Percentiles rank a stretch among this genome's conserved stretches.
Evolutionary conservation across 83 land plant species (phyloP).

Genomic region (Thuja plicata): DNA sequence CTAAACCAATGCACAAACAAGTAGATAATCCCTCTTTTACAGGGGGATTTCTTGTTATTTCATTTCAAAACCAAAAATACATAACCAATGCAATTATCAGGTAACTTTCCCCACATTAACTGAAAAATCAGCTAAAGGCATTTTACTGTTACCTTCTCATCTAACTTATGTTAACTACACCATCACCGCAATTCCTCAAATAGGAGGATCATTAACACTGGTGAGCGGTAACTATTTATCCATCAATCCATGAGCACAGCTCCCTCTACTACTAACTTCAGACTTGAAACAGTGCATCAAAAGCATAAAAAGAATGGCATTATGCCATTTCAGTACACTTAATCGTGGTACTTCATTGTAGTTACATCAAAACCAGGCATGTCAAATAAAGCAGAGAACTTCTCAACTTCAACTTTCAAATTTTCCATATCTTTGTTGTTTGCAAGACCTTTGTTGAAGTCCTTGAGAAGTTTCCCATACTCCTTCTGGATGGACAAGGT

Average conservation of each 20-base stretch:
- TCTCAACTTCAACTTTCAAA: slow-evolving; percentile 78
- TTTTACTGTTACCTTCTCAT: neutral
- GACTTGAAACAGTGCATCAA: neutral
- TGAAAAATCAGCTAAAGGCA: neutral
- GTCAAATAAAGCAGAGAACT: slow-evolving; percentile 68
- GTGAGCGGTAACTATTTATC: neutral
- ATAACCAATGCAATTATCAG: neutral
- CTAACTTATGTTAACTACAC: neutral
- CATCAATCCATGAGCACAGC: neutral
- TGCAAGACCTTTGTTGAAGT: slow-evolving; percentile 79
- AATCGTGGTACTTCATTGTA: slow-evolving; percentile 64
- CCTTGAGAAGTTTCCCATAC: slow-evolving; percentile 80
- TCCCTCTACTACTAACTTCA: neutral
- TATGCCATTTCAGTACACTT: neutral
- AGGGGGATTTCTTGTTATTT: neutral
- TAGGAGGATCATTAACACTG: neutral
- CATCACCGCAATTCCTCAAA: neutral
- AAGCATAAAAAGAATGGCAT: neutral
- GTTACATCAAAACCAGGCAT: slow-evolving; percentile 84
- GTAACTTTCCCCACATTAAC: neutral
- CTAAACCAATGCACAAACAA: neutral
- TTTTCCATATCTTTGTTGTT: slow-evolving; percentile 80
- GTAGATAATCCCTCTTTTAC: neutral
- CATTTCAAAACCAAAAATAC: neutral
- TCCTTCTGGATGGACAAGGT: slow-evolving; percentile 72